Percentiles rank a stretch among this genome's conserved stretches.
Conservation (phyloP, 1,284 basidiomycete genomes). For the Coniophora puteana region DNA sequence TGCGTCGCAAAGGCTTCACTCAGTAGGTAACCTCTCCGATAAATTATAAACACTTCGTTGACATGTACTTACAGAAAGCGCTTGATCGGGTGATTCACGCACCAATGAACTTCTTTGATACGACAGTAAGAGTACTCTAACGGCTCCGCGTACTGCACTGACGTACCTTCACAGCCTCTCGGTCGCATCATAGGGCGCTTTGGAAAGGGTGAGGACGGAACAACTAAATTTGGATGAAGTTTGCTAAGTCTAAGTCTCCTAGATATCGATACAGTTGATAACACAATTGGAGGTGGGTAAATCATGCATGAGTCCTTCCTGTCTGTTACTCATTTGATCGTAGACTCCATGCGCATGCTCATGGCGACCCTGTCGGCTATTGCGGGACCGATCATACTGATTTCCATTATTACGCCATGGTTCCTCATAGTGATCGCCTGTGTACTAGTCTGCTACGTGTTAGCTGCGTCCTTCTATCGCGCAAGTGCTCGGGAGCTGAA, state of each 20-base stretch:
- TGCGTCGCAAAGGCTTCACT: slow-evolving; percentile 40
- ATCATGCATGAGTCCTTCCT: no score
- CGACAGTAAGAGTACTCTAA: slow-evolving; percentile 48
- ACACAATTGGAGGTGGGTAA: slow-evolving; percentile 61
- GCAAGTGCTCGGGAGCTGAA: slow-evolving; percentile 87
- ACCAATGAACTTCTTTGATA: slow-evolving; percentile 89
- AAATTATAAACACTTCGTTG: neutral
- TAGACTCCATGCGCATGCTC: slow-evolving; percentile 80
- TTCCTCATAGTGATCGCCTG: slow-evolving; percentile 74
- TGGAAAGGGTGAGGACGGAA: slow-evolving; percentile 52
- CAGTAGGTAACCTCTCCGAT: slow-evolving; percentile 7
- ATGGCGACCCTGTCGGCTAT: slow-evolving; percentile 62
- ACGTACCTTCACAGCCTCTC: slow-evolving; percentile 49
- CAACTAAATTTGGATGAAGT: no score
- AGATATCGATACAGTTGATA: slow-evolving; percentile 90
- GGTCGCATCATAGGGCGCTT: slow-evolving; percentile 89
- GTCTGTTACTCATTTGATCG: no score
- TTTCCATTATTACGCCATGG: slow-evolving; percentile 79
- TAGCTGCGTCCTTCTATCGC: slow-evolving; percentile 81
- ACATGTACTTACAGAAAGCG: slow-evolving; percentile 34
- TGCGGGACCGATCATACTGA: slow-evolving; percentile 72
- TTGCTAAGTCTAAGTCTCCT: no score
- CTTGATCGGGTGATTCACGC: slow-evolving; percentile 66
- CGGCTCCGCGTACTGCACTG: slow-evolving; percentile 1
- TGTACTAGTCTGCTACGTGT: slow-evolving; percentile 56